Evolutionary conservation across 2,329 filamentous ascomycete genomes (phyloP), one percentile per base, ranked within the genome.

Genomic region (Emmonsiellopsis sp.): DNA sequence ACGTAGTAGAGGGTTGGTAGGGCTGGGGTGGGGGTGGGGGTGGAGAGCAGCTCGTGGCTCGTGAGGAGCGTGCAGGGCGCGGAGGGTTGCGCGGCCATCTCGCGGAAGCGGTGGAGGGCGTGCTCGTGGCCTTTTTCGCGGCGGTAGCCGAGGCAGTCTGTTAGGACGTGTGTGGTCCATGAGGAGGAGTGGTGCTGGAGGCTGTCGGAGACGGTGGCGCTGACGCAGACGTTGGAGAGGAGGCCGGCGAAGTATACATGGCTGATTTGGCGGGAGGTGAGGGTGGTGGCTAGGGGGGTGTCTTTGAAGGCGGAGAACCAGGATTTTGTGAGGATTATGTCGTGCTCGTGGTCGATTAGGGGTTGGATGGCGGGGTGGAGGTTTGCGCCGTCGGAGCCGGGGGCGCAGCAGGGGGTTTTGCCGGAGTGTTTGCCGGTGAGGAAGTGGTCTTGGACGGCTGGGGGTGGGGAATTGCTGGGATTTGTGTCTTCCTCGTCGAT

Each of bases 1-100:
- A 52, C 49, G 17, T 52, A 52, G 49, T 52, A 52, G 11, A 52
- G 40, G 13, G 42, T 45, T 45, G 46, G 46, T 49, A 33, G 21
- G 11, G 46, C 9, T 17, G 17, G 17, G 17, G 17, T 17, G 17
- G 17, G 39, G 32, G 33, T 34, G n/a, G 6, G 14, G 42, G 10
- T 44, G 17, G 39, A 52, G 27, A 36, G 10, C 3, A 6, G 39
- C 32, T 32, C 46, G 13, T 31, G 4, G 39, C 42, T 52, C 10
- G 21, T 40, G 11, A 52, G n/a, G 10, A 36, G 6, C 17, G 49
- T 17, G 13, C 17, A 5, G 21, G 21, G 10, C 42, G 45, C 21
- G 32, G 10, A 11, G 8, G 2, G 10, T 13, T 34, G 32, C 14
- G 36, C 34, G n/a, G 31, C 49, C 27, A 52, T 27, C 21, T 27